Conservation (phyloP, 257 asterid species). For the Plantago ovata region DNA sequence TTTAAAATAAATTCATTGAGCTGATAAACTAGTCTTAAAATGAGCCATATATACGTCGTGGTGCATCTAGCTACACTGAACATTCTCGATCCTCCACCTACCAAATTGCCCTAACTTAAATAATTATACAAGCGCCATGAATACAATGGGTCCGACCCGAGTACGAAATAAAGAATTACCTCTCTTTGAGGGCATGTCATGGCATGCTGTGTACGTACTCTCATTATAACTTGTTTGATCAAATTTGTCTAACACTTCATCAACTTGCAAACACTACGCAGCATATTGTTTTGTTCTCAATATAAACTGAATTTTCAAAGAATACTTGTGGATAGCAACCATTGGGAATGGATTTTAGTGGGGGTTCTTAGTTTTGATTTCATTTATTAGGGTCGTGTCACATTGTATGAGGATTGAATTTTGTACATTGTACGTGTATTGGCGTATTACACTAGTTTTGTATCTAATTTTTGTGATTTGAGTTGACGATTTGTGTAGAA, state of each 20-base stretch:
- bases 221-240: constrained; percentile 1
- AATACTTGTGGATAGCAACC: not conserved
- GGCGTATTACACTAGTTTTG: not conserved
- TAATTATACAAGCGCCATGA: constrained; percentile 20
- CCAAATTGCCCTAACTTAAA: constrained; percentile 21
- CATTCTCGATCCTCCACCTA: constrained; percentile 20
- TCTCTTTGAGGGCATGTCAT: constrained; percentile 27
- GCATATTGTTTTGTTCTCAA: constrained; percentile 12
- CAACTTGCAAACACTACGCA: too few relatives aligned
- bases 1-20: too few relatives aligned
- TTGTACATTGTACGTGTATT: too few relatives aligned
- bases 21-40: too few relatives aligned
- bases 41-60: not conserved
- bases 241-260: constrained; percentile 5
- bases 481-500: not conserved
- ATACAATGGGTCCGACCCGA: not conserved
- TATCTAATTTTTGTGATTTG: not conserved
- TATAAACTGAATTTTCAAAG: not conserved
- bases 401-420: too few relatives aligned
- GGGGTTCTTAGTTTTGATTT: not conserved
- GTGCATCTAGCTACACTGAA: not conserved
- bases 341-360: not conserved
- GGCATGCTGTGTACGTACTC: too few relatives aligned
- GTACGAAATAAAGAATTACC: constrained; percentile 21
- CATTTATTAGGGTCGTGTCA: too few relatives aligned